These are phyloP conservation scores for Blastobotrys buckinghamii DNA, from an alignment of 1,139 yeast genomes.

Conservation along the genomic window DNA sequence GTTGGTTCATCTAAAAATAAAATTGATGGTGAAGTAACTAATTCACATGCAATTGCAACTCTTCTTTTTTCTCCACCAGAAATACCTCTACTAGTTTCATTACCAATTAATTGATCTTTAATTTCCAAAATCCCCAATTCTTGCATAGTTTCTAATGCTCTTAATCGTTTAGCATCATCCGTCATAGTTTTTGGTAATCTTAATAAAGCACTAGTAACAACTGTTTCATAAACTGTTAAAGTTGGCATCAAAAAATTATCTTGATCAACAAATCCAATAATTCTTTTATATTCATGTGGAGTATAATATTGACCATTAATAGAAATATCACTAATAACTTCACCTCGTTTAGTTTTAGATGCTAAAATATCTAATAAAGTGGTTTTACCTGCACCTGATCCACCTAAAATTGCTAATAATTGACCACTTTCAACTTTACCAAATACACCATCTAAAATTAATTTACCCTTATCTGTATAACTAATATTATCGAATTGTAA, in stretches of 20 bases:
- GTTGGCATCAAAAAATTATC: constrained; percentile 90
- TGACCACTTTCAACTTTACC: constrained; percentile 85
- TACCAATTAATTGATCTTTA: constrained; percentile 82
- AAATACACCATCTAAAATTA: constrained; percentile 54
- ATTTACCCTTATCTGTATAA: constrained; percentile 52
- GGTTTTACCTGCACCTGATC: constrained; percentile 97
- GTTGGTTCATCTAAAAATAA: constrained; percentile 85
- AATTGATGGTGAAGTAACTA: constrained; percentile 65
- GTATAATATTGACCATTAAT: constrained; percentile 55
- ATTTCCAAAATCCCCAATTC: constrained; percentile 80
- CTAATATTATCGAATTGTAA: constrained; percentile 68
- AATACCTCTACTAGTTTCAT: constrained; percentile 84
- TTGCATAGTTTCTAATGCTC: constrained; percentile 78
- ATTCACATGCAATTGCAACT: constrained; percentile 75
- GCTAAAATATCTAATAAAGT: constrained; percentile 88
- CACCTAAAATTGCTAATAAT: constrained; percentile 95
- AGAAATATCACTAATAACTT: constrained; percentile 54
- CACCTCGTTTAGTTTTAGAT: constrained; percentile 76
- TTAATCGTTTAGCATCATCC: constrained; percentile 59
- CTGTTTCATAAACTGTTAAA: constrained; percentile 91
- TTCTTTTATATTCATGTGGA: constrained; percentile 47
- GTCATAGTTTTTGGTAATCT: constrained; percentile 81
- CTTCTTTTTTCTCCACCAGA: constrained; percentile 91
- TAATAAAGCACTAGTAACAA: constrained; percentile 81
- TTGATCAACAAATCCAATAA: constrained; percentile 96